A percentile compares a stretch with the other conserved stretches of the same genome.
Conservation (phyloP, 1,284 basidiomycete species). For the Sporisorium scitamineum region DNA sequence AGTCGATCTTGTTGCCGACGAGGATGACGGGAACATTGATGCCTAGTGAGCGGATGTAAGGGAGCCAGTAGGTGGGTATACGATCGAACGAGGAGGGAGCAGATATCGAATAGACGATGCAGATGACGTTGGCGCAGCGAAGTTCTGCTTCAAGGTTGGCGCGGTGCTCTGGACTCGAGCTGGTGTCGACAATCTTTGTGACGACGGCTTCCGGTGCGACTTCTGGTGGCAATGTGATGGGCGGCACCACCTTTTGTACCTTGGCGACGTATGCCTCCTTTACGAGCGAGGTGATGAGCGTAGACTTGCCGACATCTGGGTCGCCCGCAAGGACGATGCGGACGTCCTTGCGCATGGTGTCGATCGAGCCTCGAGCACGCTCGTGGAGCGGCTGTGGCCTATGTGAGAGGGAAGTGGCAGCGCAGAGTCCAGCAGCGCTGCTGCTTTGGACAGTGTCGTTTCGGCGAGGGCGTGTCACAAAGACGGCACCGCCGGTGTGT, state of each 20-base stretch:
- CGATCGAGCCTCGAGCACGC: slow-evolving; percentile 19
- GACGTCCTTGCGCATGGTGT: slow-evolving; percentile 83
- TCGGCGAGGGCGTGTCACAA: not conserved
- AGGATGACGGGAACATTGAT: slow-evolving; percentile 93
- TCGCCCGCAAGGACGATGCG: slow-evolving; percentile 94
- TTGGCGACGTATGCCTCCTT: slow-evolving; percentile 91
- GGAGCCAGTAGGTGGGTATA: slow-evolving; percentile 98
- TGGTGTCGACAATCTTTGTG: slow-evolving; percentile 68
- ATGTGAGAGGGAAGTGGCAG: not conserved
- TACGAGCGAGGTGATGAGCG: slow-evolving; percentile 71
- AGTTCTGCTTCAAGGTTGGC: slow-evolving; percentile 92
- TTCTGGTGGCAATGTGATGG: slow-evolving; percentile 66
- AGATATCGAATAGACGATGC: slow-evolving; percentile 93
- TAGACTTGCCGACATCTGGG: slow-evolving; percentile 74
- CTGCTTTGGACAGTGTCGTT: not conserved
- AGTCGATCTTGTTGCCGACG: slow-evolving; percentile 97
- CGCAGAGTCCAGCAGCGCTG: not conserved
- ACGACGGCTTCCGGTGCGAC: slow-evolving; percentile 66
- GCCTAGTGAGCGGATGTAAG: slow-evolving; percentile 93
- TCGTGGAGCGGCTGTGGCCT: slow-evolving; percentile 22
- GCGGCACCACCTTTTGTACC: slow-evolving; percentile 73
- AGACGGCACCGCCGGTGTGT: not conserved
- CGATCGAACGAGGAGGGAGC: slow-evolving; percentile 95
- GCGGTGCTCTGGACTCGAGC: slow-evolving; percentile 76
- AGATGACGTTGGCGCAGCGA: slow-evolving; percentile 96